A percentile compares a stretch with the other conserved stretches of the same genome.
Conservation (phyloP, 2,329 filamentous ascomycete genomes). For the Penicillium janthinellum region DNA sequence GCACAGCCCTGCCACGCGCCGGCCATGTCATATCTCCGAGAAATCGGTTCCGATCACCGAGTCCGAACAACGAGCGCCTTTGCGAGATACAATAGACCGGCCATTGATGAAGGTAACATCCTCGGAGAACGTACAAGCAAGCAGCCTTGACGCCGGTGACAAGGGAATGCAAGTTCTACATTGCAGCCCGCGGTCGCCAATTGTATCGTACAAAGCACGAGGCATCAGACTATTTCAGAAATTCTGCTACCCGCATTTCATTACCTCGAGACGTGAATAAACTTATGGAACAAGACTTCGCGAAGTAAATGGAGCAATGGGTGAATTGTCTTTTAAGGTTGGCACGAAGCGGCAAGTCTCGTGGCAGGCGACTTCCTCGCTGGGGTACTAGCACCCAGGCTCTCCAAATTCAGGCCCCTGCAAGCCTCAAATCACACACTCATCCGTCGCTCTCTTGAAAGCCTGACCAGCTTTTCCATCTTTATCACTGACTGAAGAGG, state of each 20-base stretch:
- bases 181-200: too few species aligned
- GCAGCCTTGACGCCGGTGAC: background rate
- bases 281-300: background rate
- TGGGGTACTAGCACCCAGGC: background rate
- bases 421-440: background rate
- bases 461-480: background rate
- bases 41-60: background rate
- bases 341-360: background rate
- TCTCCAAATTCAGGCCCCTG: background rate
- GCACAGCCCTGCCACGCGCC: background rate
- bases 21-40: background rate
- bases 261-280: background rate
- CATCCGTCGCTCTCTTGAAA: background rate
- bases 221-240: too few species aligned
- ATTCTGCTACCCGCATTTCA: too few species aligned
- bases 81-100: too few species aligned
- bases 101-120: too few species aligned
- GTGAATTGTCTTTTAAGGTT: background rate
- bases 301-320: background rate
- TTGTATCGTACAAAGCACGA: too few species aligned
- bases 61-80: background rate
- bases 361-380: background rate
- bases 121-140: too few species aligned
- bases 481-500: background rate
- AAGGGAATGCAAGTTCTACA: too few species aligned